Percentiles rank a stretch among this genome's conserved stretches.
phyloP scores from a whole-genome alignment of 306 rosid species.

The Ormosia semicastrata region DNA sequence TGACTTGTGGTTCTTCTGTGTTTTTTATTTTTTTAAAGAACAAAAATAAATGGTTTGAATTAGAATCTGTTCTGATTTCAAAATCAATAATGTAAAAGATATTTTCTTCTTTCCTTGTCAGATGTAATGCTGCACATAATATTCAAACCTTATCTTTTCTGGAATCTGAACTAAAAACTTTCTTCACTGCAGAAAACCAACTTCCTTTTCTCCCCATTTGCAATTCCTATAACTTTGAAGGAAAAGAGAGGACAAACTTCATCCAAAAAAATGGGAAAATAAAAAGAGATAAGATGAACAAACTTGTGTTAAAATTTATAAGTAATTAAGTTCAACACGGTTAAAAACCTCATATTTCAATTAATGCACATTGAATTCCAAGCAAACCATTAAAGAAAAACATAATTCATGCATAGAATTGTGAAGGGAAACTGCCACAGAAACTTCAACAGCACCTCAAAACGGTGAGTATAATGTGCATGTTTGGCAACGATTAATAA shows the following conservation, averaged over 20 bases:
- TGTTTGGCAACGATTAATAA: too few species aligned
- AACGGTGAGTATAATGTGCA: too few species aligned
- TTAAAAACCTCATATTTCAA: neutral
- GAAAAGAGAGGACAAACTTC: neutral
- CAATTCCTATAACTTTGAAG: slow-evolving; percentile 30
- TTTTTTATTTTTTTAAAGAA: neutral
- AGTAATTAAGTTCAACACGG: slow-evolving; percentile 9
- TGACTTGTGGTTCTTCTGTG: slow-evolving; percentile 50
- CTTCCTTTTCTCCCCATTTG: slow-evolving; percentile 82
- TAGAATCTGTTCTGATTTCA: neutral
- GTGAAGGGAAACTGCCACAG: slow-evolving; percentile 23
- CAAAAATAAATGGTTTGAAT: neutral
- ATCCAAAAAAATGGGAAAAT: neutral
- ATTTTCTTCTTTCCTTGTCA: neutral
- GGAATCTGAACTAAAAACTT: slow-evolving; percentile 51
- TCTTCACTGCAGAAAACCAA: slow-evolving; percentile 83
- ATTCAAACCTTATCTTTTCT: slow-evolving; percentile 71
- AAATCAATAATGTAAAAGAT: neutral
- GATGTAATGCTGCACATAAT: neutral
- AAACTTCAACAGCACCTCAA: neutral
- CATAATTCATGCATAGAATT: slow-evolving; percentile 11
- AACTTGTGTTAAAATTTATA: neutral
- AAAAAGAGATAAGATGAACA: slow-evolving; percentile 8
- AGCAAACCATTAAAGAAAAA: neutral
- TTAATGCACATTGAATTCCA: neutral